These are phyloP conservation scores for Eucalyptus victrix DNA, from an alignment of 345 rosid species.

Conservation along the genomic window DNA sequence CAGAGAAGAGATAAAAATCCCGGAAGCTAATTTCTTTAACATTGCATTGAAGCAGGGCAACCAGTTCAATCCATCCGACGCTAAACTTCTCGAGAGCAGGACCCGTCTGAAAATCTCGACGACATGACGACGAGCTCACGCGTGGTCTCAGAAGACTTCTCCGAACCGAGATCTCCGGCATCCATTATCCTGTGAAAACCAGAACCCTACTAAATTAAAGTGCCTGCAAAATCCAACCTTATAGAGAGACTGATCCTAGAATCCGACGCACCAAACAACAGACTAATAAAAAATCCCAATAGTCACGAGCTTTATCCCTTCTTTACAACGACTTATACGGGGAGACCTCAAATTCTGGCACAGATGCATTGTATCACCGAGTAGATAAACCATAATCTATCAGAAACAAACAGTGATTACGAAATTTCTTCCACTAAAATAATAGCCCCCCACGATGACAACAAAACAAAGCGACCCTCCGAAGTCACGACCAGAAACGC, in stretches of 20 bases:
- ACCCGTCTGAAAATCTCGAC: background rate
- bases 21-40: slow-evolving; percentile 46
- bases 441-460: background rate
- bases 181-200: background rate
- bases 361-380: background rate
- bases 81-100: background rate
- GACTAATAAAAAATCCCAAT: background rate
- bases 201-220: background rate
- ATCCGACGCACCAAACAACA: background rate
- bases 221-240: background rate
- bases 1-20: slow-evolving; percentile 34
- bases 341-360: background rate
- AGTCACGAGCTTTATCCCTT: background rate
- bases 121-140: background rate
- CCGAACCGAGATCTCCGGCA: background rate
- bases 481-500: background rate
- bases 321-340: background rate
- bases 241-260: background rate
- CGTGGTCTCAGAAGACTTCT: background rate
- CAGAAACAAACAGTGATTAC: background rate
- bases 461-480: background rate
- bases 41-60: slow-evolving; percentile 20
- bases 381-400: background rate
- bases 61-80: background rate
- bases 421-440: background rate